A percentile compares a stretch with the other conserved stretches of the same genome.
Evolutionary conservation across 1,284 basidiomycete species (phyloP).

Genomic region (Testicularia cyperi): DNA sequence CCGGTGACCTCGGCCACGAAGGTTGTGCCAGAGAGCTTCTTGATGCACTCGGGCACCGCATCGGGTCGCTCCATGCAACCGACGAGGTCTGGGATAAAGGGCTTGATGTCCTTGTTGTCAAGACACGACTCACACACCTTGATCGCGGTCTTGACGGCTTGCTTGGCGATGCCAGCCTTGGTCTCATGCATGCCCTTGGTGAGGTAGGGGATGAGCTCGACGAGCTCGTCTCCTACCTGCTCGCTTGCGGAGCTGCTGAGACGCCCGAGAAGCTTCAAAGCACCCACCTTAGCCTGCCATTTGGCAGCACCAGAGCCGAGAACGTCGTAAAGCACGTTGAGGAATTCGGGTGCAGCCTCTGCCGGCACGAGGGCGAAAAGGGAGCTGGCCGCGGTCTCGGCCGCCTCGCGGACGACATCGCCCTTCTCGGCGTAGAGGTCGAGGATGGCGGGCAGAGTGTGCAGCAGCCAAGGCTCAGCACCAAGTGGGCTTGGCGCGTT

Average conservation of each 20-base stretch:
- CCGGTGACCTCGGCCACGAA: constrained; percentile 97
- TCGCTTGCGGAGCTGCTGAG: constrained; percentile 72
- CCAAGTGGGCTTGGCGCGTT: constrained; percentile 68
- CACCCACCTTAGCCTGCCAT: constrained; percentile 95
- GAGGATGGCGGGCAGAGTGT: constrained; percentile 76
- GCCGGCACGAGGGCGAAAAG: constrained; percentile 82
- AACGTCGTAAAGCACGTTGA: constrained; percentile 72
- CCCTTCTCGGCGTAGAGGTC: constrained; percentile 93
- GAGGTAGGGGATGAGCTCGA: constrained; percentile 78
- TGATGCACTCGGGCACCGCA: constrained; percentile 86
- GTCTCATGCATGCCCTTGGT: constrained; percentile 95
- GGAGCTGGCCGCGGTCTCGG: constrained; percentile 77
- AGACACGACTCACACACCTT: constrained; percentile 84
- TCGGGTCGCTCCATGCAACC: constrained; percentile 81
- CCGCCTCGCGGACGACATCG: constrained; percentile 82
- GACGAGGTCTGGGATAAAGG: constrained; percentile 86
- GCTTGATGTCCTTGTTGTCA: constrained; percentile 88
- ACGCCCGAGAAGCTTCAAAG: constrained; percentile 72
- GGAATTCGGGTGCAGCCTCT: constrained; percentile 71
- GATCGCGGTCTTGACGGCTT: constrained; percentile 89
- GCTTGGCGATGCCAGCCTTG: constrained; percentile 85
- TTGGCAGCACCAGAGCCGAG: constrained; percentile 74
- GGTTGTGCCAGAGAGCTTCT: constrained; percentile 88
- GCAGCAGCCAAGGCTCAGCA: constrained; percentile 77
- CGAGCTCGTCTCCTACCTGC: constrained; percentile 81